phyloP scores from a whole-genome alignment of 306 rosid genomes.

The Prunus davidiana region DNA sequence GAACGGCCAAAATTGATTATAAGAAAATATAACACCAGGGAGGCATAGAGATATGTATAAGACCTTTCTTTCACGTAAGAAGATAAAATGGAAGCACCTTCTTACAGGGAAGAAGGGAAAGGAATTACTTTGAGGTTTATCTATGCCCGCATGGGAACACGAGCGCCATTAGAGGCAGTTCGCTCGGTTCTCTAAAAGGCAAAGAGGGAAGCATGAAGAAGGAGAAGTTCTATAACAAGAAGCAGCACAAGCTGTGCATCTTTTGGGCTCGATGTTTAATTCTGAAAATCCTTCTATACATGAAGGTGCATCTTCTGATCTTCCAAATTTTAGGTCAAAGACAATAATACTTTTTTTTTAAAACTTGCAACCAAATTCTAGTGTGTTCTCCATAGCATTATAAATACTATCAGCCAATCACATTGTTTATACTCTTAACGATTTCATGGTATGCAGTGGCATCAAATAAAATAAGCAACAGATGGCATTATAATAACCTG shows the following conservation, averaged over 20 bases:
- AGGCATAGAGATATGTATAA: not conserved
- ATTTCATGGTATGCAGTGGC: not conserved
- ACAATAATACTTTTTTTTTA: not conserved
- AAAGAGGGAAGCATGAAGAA: not conserved
- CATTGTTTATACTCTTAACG: not conserved
- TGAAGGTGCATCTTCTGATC: not conserved
- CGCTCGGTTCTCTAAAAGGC: constrained; percentile 13
- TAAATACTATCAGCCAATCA: not conserved
- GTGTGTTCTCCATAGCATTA: not conserved
- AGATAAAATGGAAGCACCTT: not conserved
- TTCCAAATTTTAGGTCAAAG: not conserved
- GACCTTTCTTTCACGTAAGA: constrained; percentile 5
- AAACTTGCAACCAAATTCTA: not conserved
- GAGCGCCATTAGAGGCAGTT: not conserved
- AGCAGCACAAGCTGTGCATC: not conserved
- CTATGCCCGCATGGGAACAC: constrained; percentile 8
- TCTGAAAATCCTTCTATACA: not conserved
- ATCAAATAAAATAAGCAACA: not conserved
- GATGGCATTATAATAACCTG: constrained; percentile 15
- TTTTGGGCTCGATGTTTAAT: no score
- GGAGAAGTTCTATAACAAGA: not conserved
- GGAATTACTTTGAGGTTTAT: not conserved
- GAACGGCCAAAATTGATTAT: not conserved
- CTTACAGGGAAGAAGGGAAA: not conserved
- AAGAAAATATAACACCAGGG: not conserved